phyloP scores from a whole-genome alignment of 2,329 filamentous ascomycete genomes.

The Monosporascus sp. region DNA sequence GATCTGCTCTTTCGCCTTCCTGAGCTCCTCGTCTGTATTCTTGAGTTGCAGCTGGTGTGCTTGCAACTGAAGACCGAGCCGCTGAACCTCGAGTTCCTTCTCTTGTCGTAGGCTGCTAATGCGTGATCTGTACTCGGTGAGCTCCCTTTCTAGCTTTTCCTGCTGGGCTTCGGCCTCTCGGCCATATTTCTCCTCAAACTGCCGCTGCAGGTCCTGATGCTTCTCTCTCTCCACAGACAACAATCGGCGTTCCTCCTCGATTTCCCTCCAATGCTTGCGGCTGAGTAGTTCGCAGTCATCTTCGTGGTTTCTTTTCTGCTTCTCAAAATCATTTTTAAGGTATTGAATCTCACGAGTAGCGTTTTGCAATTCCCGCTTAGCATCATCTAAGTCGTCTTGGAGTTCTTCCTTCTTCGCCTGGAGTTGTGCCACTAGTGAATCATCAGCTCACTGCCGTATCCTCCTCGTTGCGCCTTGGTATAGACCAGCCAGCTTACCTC shows the following conservation, averaged over 20 bases:
- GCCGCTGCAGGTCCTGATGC: constrained; percentile 48
- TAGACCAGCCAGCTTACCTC: constrained; percentile 50
- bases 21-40: constrained; percentile 40
- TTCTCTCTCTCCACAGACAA: constrained; percentile 42
- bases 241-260: constrained; percentile 36
- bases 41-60: constrained; percentile 50
- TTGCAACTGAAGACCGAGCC: constrained; percentile 42
- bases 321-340: constrained; percentile 36
- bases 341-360: constrained; percentile 48
- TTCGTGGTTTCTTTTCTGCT: constrained; percentile 34
- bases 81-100: constrained; percentile 33
- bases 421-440: neutral
- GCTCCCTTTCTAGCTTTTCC: constrained; percentile 47
- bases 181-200: constrained; percentile 35
- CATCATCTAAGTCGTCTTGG: constrained; percentile 63
- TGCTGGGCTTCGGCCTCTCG: constrained; percentile 22
- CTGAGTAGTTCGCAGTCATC: constrained; percentile 19
- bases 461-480: constrained; percentile 1
- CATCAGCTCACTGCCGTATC: constrained; percentile 4
- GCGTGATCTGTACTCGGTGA: constrained; percentile 57
- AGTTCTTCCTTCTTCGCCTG: constrained; percentile 42
- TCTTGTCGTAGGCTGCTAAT: constrained; percentile 48
- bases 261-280: constrained; percentile 40
- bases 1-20: constrained; percentile 16
- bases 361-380: constrained; percentile 58